Evolutionary conservation across 495 filamentous ascomycete species (phyloP).

Genomic region (Penicillium goetzii): DNA sequence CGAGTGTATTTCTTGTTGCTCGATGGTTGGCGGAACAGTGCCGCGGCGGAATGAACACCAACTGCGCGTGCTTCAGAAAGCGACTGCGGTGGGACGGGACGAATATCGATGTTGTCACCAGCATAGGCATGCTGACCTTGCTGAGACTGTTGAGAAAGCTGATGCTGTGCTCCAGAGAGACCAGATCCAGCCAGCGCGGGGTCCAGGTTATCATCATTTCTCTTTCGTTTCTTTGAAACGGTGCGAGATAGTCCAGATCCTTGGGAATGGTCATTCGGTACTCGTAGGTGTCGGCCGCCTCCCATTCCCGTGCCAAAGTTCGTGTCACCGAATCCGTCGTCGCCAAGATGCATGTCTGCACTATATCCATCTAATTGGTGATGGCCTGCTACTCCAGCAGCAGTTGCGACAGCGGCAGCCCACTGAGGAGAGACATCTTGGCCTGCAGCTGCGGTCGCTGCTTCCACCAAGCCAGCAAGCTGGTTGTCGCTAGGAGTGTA

Average conservation of each 20-base stretch:
- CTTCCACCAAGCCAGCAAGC: constrained; percentile 57
- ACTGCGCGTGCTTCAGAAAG: constrained; percentile 53
- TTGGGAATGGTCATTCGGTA: constrained; percentile 70
- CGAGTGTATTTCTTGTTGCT: constrained; percentile 62
- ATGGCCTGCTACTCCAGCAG: constrained; percentile 43
- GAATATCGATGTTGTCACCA: constrained; percentile 43
- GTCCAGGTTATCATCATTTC: constrained; percentile 50
- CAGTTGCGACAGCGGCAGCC: constrained; percentile 43
- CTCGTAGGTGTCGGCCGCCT: constrained; percentile 37
- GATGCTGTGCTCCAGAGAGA: constrained; percentile 32
- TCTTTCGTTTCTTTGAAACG: constrained; percentile 50
- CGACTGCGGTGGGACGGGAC: constrained; percentile 41
- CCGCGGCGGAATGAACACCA: constrained; percentile 61
- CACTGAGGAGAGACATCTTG: constrained; percentile 51
- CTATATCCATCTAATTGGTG: constrained; percentile 47
- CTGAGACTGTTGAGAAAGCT: constrained; percentile 37
- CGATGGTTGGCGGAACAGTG: constrained; percentile 59
- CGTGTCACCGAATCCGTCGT: constrained; percentile 47
- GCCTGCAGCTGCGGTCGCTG: constrained; percentile 55
- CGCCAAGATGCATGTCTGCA: constrained; percentile 46
- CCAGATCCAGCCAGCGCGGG: constrained; percentile 44
- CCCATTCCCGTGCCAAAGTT: constrained; percentile 37
- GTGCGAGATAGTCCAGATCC: constrained; percentile 66
- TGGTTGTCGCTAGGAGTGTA: constrained; percentile 53
- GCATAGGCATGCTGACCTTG: constrained; percentile 38